phyloP scores from a whole-genome alignment of 2,329 filamentous ascomycete genomes.

The Cercospora zeina region DNA sequence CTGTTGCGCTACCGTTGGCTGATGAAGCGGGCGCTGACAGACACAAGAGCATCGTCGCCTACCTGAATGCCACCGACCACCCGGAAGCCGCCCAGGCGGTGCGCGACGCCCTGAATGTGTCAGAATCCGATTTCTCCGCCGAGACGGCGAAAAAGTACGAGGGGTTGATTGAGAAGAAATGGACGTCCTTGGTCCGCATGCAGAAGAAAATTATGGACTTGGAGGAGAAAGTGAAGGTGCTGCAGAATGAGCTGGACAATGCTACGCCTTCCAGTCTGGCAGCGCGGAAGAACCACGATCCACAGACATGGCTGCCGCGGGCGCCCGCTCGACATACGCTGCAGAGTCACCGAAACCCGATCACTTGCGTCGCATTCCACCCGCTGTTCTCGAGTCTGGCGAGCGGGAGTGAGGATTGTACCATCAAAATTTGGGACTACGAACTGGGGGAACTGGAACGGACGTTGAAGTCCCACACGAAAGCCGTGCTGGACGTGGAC shows the following conservation, averaged over 20 bases:
- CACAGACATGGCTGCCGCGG: conserved; percentile 80
- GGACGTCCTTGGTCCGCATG: conserved; percentile 90
- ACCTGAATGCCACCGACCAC: conserved; percentile 73
- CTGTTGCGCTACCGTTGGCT: conserved; percentile 30
- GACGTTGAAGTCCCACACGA: conserved; percentile 90
- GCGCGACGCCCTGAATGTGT: conserved; percentile 73
- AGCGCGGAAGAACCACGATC: conserved; percentile 78
- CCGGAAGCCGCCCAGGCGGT: conserved; percentile 68
- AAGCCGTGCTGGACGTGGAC: conserved; percentile 82
- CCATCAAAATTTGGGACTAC: conserved; percentile 98
- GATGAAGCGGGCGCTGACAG: conserved; percentile 51
- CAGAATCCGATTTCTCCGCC: conserved; percentile 69
- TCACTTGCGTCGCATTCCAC: conserved; percentile 90
- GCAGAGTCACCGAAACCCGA: conserved; percentile 75
- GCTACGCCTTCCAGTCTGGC: conserved; percentile 73
- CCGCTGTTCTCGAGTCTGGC: conserved; percentile 87
- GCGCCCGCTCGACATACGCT: conserved; percentile 78
- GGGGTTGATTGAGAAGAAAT: conserved; percentile 93
- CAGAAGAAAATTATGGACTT: conserved; percentile 99
- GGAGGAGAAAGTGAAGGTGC: conserved; percentile 68
- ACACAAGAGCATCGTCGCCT: conserved; percentile 92
- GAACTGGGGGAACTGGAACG: conserved; percentile 86
- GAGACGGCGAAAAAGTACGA: conserved; percentile 91
- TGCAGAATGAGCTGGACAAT: conserved; percentile 82
- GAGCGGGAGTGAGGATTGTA: conserved; percentile 86